These are phyloP conservation scores for Phenoliferia sp. DNA, from an alignment of 1,284 basidiomycete genomes.

Conservation along the genomic window DNA sequence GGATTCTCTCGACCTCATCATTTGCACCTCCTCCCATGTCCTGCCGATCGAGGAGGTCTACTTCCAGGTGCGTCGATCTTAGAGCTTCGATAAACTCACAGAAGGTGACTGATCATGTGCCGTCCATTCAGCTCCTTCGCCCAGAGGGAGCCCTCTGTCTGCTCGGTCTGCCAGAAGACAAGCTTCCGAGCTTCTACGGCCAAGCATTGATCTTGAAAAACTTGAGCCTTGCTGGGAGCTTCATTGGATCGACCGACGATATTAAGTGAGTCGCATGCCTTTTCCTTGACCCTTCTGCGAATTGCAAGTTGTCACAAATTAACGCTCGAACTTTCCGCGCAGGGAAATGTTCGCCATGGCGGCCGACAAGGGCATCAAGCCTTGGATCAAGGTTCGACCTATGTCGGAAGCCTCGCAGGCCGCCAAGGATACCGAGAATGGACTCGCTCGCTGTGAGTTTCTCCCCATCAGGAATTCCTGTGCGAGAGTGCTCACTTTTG, in stretches of 20 bases:
- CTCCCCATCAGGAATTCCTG: no score
- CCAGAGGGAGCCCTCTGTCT: conserved; percentile 44
- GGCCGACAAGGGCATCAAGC: conserved; percentile 38
- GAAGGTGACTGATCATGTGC: neutral
- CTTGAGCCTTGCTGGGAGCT: conserved; percentile 25
- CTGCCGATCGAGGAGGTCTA: conserved; percentile 42
- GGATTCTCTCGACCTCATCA: conserved; percentile 42
- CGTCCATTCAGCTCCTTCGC: conserved; percentile 43
- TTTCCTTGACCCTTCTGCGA: neutral
- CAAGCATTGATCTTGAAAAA: conserved; percentile 25
- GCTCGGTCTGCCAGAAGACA: conserved; percentile 40
- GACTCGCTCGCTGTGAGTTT: conserved; percentile 47
- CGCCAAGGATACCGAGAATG: conserved; percentile 45
- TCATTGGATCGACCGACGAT: conserved; percentile 45
- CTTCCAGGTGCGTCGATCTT: conserved; percentile 31
- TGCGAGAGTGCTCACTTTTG: no score
- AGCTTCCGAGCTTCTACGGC: conserved; percentile 23
- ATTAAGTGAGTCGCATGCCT: conserved; percentile 31
- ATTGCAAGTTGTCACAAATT: neutral
- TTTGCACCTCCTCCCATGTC: conserved; percentile 44
- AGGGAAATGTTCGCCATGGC: conserved; percentile 44
- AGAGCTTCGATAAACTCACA: neutral
- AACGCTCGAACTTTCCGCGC: neutral
- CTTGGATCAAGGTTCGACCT: conserved; percentile 45
- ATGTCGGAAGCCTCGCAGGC: conserved; percentile 49